Conservation (phyloP, 2,329 filamentous ascomycete genomes). For the Nannizzia gypsea region DNA sequence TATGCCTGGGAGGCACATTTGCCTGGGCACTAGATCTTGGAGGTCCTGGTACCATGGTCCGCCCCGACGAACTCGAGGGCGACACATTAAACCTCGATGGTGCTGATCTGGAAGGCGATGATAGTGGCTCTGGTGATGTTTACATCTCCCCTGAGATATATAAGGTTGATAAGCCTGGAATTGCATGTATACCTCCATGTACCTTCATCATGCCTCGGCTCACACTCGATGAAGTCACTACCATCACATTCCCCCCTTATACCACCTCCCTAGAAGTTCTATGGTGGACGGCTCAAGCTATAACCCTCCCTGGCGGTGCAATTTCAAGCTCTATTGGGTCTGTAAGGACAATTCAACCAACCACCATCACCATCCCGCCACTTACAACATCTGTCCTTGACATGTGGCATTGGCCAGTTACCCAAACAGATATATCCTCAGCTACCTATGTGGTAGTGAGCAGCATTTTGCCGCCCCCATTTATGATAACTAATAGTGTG, state of each 20-base stretch:
- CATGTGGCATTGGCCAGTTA: conserved; percentile 7
- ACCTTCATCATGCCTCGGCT: conserved; percentile 15
- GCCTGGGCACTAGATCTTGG: conserved; percentile 9
- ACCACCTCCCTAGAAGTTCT: conserved; percentile 13
- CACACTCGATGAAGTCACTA: conserved; percentile 9
- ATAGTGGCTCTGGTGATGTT: conserved; percentile 13
- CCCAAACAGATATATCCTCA: background rate
- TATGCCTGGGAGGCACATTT: conserved; percentile 23
- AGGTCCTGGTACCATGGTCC: conserved; percentile 8
- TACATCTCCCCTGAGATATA: conserved; percentile 15
- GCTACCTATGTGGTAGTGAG: background rate
- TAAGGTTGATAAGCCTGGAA: conserved; percentile 7
- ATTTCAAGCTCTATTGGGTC: conserved; percentile 10
- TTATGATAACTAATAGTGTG: conserved; percentile 6
- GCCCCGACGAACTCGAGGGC: background rate
- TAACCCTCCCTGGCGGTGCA: conserved; percentile 9
- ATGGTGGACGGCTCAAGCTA: conserved; percentile 9
- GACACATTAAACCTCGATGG: conserved; percentile 6
- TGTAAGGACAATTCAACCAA: conserved; percentile 1
- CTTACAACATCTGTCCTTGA: conserved; percentile 6
- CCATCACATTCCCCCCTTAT: conserved; percentile 14
- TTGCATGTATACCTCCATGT: conserved; percentile 15
- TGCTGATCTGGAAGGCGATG: conserved; percentile 6
- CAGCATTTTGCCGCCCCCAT: conserved; percentile 8
- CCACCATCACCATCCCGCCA: conserved; percentile 6